These are phyloP conservation scores for Boletus rubroflammeus DNA, from an alignment of 768 basidiomycete species.

Conservation along the genomic window DNA sequence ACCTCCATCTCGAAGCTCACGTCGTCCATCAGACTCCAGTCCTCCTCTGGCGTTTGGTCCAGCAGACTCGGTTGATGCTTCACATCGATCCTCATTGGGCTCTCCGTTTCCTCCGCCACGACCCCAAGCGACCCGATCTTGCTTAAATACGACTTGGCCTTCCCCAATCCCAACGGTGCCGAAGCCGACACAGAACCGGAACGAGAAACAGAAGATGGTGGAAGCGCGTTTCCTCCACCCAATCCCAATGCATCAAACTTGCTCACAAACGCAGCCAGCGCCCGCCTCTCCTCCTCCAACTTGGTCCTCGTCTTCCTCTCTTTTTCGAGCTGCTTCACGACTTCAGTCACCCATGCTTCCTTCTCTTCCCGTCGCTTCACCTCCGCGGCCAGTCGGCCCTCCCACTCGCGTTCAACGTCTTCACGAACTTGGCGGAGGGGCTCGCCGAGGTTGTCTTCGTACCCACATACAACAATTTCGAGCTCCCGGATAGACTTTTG, in stretches of 20 bases:
- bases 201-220: conserved; percentile 23
- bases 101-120: conserved; percentile 36
- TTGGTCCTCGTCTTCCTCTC: conserved; percentile 69
- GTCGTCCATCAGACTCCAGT: conserved; percentile 45
- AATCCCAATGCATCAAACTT: conserved; percentile 77
- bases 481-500: conserved; percentile 73
- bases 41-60: conserved; percentile 59
- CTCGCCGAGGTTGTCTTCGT: conserved; percentile 71
- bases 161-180: conserved; percentile 27
- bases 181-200: background rate
- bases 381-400: conserved; percentile 56
- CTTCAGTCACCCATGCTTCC: conserved; percentile 69
- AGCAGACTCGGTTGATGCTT: conserved; percentile 48
- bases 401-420: conserved; percentile 76
- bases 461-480: conserved; percentile 65
- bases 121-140: conserved; percentile 28
- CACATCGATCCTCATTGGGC: conserved; percentile 51
- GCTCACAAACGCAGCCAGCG: conserved; percentile 74
- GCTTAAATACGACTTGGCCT: conserved; percentile 50
- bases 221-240: conserved; percentile 33
- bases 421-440: conserved; percentile 62
- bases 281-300: conserved; percentile 74
- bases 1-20: conserved; percentile 50
- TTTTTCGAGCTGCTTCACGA: conserved; percentile 72
- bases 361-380: conserved; percentile 59